Evolutionary conservation across 2,329 filamentous ascomycete species (phyloP).

Genomic region (Verticillium zaregamsianum): DNA sequence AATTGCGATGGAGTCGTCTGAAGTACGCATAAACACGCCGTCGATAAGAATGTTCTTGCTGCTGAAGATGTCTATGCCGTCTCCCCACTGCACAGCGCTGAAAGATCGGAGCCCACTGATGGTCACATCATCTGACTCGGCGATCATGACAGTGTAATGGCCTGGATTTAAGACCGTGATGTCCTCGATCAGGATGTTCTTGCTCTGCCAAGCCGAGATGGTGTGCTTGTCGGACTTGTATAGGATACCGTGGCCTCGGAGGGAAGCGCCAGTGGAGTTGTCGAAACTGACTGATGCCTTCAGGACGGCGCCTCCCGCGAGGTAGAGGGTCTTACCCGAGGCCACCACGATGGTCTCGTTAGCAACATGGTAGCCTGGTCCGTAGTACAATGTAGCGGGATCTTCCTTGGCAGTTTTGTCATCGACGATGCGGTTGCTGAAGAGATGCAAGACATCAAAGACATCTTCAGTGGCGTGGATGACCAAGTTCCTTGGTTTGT

Average conservation of each 20-base stretch:
- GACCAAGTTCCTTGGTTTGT: background rate
- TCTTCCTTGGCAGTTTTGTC: constrained; percentile 3
- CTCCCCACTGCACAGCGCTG: constrained; percentile 15
- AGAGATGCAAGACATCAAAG: constrained; percentile 18
- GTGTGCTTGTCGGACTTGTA: constrained; percentile 6
- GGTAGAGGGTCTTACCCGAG: constrained; percentile 12
- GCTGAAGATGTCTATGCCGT: constrained; percentile 21
- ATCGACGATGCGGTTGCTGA: constrained; percentile 14
- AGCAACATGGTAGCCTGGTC: constrained; percentile 15
- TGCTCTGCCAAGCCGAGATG: constrained; percentile 10
- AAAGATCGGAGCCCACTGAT: constrained; percentile 12
- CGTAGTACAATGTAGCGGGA: constrained; percentile 16
- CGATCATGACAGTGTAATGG: constrained; percentile 9
- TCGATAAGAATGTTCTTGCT: constrained; percentile 20
- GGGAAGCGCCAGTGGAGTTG: constrained; percentile 6
- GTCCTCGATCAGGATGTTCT: constrained; percentile 13
- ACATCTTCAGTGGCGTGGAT: constrained; percentile 17
- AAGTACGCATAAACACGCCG: constrained; percentile 28
- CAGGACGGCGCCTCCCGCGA: constrained; percentile 13
- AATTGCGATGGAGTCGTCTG: constrained; percentile 29
- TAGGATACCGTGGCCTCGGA: constrained; percentile 16
- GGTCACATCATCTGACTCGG: constrained; percentile 8
- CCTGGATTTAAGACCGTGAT: constrained; percentile 10
- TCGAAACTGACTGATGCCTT: constrained; percentile 16
- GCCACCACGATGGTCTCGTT: constrained; percentile 10